Percentiles rank a stretch among this genome's conserved stretches.
phyloP scores from a whole-genome alignment of 2,329 filamentous ascomycete species.

The Chaetomium olivaceum region DNA sequence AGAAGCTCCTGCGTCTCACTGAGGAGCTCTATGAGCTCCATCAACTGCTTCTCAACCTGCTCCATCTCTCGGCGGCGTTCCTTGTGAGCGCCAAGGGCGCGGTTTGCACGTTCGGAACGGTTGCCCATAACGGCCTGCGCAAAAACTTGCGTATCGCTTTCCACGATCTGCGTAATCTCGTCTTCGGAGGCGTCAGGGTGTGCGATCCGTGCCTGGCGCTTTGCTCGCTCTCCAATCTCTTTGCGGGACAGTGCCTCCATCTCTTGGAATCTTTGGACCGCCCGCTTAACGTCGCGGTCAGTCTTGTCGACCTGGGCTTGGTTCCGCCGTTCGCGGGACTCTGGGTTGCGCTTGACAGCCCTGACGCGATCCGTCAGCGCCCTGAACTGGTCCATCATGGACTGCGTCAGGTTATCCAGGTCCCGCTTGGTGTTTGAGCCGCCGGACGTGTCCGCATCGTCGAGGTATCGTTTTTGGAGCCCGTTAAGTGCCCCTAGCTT shows the following conservation, averaged over 20 bases:
- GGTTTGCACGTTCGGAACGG: conserved; percentile 77
- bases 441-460: conserved; percentile 70
- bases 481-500: conserved; percentile 71
- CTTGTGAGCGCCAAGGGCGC: conserved; percentile 76
- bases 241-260: conserved; percentile 79
- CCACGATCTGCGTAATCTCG: conserved; percentile 76
- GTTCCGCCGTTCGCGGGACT: conserved; percentile 72
- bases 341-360: conserved; percentile 77
- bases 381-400: conserved; percentile 83
- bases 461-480: conserved; percentile 70
- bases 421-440: conserved; percentile 66
- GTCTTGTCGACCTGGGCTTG: conserved; percentile 77
- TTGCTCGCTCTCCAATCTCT: conserved; percentile 79
- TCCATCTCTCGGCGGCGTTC: conserved; percentile 83
- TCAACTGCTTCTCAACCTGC: conserved; percentile 89
- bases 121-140: conserved; percentile 82
- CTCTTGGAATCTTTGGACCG: conserved; percentile 79
- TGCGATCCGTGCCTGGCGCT: conserved; percentile 87
- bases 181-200: conserved; percentile 75
- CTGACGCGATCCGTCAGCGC: conserved; percentile 77
- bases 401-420: conserved; percentile 71
- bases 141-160: conserved; percentile 79
- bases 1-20: conserved; percentile 85
- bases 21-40: conserved; percentile 84
- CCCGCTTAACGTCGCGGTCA: conserved; percentile 75